A percentile compares a stretch with the other conserved stretches of the same genome.
Conservation (phyloP, 805 yeast genomes). For the Candida krabiensis region DNA sequence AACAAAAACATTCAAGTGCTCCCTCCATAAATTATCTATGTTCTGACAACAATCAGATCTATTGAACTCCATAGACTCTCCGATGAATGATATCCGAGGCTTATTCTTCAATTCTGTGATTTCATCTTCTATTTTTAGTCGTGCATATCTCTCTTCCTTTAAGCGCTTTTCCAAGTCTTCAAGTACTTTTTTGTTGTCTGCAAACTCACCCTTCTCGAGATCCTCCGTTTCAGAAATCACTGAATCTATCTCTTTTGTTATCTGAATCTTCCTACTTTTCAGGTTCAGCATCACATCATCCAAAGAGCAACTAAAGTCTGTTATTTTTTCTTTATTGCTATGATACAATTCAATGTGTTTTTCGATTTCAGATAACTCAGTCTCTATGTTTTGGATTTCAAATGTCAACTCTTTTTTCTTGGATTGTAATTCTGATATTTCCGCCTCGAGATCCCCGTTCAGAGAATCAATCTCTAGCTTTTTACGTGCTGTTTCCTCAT, state of each 20-base stretch:
- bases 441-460: conserved; percentile 12
- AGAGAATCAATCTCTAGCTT: conserved; percentile 1
- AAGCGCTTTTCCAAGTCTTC: conserved; percentile 4
- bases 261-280: conserved; percentile 10
- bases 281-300: conserved; percentile 14
- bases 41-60: no score
- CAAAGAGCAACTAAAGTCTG: conserved; percentile 13
- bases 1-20: conserved; percentile 11
- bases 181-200: neutral
- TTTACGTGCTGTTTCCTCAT: conserved; percentile 2
- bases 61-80: no score
- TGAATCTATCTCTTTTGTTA: conserved; percentile 7
- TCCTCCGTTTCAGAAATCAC: conserved; percentile 8
- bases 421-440: conserved; percentile 1
- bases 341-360: conserved; percentile 4
- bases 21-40: no score
- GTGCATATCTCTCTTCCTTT: conserved; percentile 15
- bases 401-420: conserved; percentile 3
- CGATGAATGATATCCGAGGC: conserved; percentile 15
- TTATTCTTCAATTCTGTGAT: conserved; percentile 18
- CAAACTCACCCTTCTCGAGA: conserved; percentile 8
- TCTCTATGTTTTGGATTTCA: neutral
- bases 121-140: conserved; percentile 26
- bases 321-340: conserved; percentile 1
- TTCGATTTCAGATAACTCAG: neutral